These are phyloP conservation scores for Flaveria linearis DNA, from an alignment of 129 eudicot species.

Conservation along the genomic window DNA sequence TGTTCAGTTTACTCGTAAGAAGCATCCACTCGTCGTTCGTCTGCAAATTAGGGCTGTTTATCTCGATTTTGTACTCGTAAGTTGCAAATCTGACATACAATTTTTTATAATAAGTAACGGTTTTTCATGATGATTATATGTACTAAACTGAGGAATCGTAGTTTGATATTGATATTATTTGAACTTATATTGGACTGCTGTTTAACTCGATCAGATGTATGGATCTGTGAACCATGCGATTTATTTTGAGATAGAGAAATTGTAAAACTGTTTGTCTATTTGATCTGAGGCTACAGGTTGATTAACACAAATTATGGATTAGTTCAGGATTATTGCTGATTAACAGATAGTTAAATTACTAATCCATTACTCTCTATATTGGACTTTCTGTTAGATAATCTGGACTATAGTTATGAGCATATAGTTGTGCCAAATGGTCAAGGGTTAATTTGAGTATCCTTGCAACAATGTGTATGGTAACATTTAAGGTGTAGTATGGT, in stretches of 20 bases:
- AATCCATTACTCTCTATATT: too few species aligned
- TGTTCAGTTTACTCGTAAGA: not conserved
- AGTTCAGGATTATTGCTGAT: too few species aligned
- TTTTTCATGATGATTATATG: not conserved
- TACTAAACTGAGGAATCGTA: not conserved
- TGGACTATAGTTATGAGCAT: too few species aligned
- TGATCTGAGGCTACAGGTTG: not conserved
- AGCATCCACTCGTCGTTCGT: not conserved
- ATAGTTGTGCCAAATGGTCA: too few species aligned
- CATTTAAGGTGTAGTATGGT: too few species aligned
- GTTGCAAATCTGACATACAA: not conserved
- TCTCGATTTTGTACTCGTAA: constrained; percentile 19
- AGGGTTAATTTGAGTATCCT: too few species aligned
- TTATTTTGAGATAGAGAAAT: not conserved
- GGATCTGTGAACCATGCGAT: too few species aligned
- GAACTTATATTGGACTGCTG: not conserved
- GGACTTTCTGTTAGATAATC: too few species aligned
- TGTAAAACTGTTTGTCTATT: too few species aligned
- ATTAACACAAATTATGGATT: too few species aligned
- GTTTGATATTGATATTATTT: not conserved
- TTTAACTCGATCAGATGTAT: not conserved
- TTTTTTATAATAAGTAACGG: not conserved
- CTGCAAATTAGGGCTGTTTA: constrained; percentile 8
- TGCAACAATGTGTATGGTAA: too few species aligned
- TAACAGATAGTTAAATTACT: too few species aligned